phyloP scores from a whole-genome alignment of 2,329 filamentous ascomycete genomes.

The Colletotrichum karsti region DNA sequence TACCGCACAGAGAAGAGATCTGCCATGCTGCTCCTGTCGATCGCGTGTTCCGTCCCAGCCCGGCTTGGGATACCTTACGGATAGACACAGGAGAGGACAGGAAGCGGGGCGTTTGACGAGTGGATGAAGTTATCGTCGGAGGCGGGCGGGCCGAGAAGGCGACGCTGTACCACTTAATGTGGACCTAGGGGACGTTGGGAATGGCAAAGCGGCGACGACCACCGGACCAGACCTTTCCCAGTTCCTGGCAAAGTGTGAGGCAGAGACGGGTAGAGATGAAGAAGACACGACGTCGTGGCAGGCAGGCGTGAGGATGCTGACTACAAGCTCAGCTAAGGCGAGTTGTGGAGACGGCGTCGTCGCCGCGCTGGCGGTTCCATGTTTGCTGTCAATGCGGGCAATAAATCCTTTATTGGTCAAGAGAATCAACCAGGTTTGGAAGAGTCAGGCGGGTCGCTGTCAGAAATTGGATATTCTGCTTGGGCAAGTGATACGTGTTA shows the following conservation, averaged over 20 bases:
- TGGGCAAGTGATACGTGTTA: neutral
- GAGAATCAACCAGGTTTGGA: neutral
- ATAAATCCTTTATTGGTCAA: neutral
- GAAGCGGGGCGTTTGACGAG: neutral
- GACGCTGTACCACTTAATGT: too few relatives aligned
- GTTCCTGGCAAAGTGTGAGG: neutral
- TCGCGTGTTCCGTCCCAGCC: neutral
- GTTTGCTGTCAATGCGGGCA: neutral
- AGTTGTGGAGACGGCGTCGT: neutral
- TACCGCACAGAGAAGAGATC: neutral
- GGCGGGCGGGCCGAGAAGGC: neutral
- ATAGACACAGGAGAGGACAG: neutral
- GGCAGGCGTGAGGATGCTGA: neutral
- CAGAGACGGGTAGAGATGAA: neutral
- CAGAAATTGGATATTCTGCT: neutral
- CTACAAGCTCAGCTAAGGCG: neutral
- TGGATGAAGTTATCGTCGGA: neutral
- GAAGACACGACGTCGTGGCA: neutral
- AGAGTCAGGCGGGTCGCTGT: neutral
- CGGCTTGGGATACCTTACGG: neutral
- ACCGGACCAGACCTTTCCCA: neutral
- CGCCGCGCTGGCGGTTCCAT: neutral
- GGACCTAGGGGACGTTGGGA: too few relatives aligned
- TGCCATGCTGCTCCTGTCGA: neutral
- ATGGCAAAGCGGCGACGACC: neutral